Evolutionary conservation across 106 monocot species (phyloP), one percentile per base, ranked within the genome.

Genomic region (Acanthochlamys bracteata): DNA sequence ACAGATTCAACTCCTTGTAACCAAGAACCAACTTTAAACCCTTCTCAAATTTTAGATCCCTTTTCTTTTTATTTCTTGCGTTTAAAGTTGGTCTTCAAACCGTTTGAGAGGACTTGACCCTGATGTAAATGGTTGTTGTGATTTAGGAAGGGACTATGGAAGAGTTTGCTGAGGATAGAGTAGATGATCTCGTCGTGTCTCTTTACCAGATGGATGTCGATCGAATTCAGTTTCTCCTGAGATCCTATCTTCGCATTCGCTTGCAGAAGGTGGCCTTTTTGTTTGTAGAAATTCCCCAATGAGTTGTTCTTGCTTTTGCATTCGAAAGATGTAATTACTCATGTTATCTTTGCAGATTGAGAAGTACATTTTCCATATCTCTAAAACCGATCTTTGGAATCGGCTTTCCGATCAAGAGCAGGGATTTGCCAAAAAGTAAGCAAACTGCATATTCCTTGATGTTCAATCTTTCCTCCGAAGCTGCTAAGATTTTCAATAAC

Each of bases 121-220:
- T 8, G 13, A 43, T 43, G 43, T 43, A 8, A 8, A 43, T 13
- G 7, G 43, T 43, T 43, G 13, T 43, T 43, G 43, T 43, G 13
- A 40, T 41, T 27, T 66, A 94, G 94, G 95, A 96, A 74, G 95
- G 82, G 57, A 84, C 90, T 6, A 70, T 86, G 59, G 90, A 90
- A 22, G 90, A 87, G 22, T 82, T 78, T 39, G 66, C 45, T 15
- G 82, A 79, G 52, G 66, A 42, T 39, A 75, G 82, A 7, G 71
- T 76, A 8, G 84, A 96, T 59, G 95, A 90, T 63, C 82, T 90
- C 20, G 69, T 85, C 27, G 84, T 90, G 7, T 88, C 90, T 54
- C 78, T 96, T 40, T 86, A 90, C 61, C 95, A 88, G 65, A 96
- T 96, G 95, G 90, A 96, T 54, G 56, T 90, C 33, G 90, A 96